A percentile compares a stretch with the other conserved stretches of the same genome.
These are phyloP conservation scores for Mycena sp. DNA, from an alignment of 1,284 basidiomycete genomes.

Conservation along the genomic window DNA sequence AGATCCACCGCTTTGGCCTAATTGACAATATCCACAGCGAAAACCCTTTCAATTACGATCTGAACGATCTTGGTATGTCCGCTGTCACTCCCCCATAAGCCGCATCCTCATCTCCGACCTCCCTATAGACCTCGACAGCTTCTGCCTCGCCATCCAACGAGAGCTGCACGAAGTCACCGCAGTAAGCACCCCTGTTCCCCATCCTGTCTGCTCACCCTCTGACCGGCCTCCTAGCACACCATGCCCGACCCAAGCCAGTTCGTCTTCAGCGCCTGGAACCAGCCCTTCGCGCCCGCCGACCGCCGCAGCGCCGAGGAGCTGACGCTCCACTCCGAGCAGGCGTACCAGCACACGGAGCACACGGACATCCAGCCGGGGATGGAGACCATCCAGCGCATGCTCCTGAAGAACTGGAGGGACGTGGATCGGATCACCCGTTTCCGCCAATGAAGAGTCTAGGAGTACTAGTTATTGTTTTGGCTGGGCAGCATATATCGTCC, in stretches of 20 bases:
- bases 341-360: constrained; percentile 39
- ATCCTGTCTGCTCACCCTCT: background rate
- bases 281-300: constrained; percentile 74
- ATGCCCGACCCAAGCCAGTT: constrained; percentile 58
- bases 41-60: constrained; percentile 76
- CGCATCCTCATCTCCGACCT: constrained; percentile 5
- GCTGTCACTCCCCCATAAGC: background rate
- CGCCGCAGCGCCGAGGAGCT: constrained; percentile 65
- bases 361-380: constrained; percentile 52
- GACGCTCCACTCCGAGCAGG: constrained; percentile 17
- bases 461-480: background rate
- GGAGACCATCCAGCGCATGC: constrained; percentile 57
- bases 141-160: constrained; percentile 68
- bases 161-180: constrained; percentile 77
- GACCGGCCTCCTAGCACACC: constrained; percentile 52
- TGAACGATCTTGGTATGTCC: constrained; percentile 67
- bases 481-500: background rate
- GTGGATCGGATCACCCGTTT: constrained; percentile 52
- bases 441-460: too few relatives aligned
- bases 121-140: constrained; percentile 64
- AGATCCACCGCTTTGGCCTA: background rate
- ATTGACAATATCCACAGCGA: constrained; percentile 51
- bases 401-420: constrained; percentile 65
- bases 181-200: constrained; percentile 47
- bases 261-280: constrained; percentile 65